Conservation (phyloP, 305 asterid species). For the Fraxinus angustifolia region DNA sequence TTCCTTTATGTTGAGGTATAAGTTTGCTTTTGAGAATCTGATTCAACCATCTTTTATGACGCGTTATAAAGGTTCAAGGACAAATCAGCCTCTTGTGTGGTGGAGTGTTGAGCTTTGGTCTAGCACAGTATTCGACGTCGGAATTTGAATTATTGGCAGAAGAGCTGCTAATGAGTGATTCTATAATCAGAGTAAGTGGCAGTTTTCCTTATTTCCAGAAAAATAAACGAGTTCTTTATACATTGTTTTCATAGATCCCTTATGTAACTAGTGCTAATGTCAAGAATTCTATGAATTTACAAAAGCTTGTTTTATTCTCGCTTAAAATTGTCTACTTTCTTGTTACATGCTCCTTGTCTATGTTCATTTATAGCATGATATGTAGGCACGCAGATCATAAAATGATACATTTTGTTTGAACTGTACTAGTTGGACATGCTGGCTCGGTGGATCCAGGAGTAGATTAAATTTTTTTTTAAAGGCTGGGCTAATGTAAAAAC, state of each 20-base stretch:
- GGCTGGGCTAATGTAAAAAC: background rate
- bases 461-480: background rate
- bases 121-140: slow-evolving; percentile 84
- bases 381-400: background rate
- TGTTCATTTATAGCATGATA: background rate
- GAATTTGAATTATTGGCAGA: slow-evolving; percentile 95
- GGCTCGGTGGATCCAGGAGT: background rate
- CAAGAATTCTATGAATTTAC: background rate
- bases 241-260: background rate
- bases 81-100: slow-evolving; percentile 82
- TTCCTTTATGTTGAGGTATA: background rate
- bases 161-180: slow-evolving; percentile 96
- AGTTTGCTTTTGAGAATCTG: slow-evolving; percentile 17
- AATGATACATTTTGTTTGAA: background rate
- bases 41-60: slow-evolving; percentile 19
- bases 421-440: background rate
- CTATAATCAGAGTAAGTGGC: slow-evolving; percentile 67
- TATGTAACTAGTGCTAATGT: background rate
- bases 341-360: background rate
- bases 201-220: background rate
- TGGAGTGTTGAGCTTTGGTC: slow-evolving; percentile 86
- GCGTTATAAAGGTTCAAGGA: slow-evolving; percentile 80
- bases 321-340: background rate
- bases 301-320: background rate
- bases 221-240: slow-evolving; percentile 6